Conservation (phyloP, 768 basidiomycete genomes). For the Amanita rubescens region DNA sequence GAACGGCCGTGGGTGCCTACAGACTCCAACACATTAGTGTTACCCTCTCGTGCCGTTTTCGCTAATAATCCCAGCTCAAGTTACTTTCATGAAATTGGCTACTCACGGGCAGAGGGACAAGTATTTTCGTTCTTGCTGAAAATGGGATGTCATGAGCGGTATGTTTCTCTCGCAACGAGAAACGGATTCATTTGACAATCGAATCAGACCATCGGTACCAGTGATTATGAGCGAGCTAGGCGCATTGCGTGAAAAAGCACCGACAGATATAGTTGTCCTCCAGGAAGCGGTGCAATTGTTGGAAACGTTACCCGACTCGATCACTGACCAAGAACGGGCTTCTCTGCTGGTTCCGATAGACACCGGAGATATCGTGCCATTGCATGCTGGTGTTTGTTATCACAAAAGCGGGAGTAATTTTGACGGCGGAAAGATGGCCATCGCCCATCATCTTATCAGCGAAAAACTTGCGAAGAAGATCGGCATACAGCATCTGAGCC, state of each 20-base stretch:
- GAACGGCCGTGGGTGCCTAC: slow-evolving; percentile 28
- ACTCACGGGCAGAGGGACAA: slow-evolving; percentile 13
- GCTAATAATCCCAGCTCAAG: neutral
- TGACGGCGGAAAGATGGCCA: slow-evolving; percentile 6
- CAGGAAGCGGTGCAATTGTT: slow-evolving; percentile 23
- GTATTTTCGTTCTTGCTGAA: slow-evolving; percentile 17
- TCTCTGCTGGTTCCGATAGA: slow-evolving; percentile 30
- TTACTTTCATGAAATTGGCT: slow-evolving; percentile 21
- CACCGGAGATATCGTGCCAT: slow-evolving; percentile 18
- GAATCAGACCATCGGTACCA: slow-evolving; percentile 22
- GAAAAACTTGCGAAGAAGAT: slow-evolving; percentile 25
- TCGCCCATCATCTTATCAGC: slow-evolving; percentile 26
- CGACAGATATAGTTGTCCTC: slow-evolving; percentile 10
- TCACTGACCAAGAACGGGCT: slow-evolving; percentile 17
- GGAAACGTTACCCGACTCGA: slow-evolving; percentile 17
- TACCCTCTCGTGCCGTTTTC: slow-evolving; percentile 3
- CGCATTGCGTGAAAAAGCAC: slow-evolving; percentile 9
- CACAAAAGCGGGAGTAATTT: slow-evolving; percentile 28
- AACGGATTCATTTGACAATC: neutral
- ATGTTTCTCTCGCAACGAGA: neutral
- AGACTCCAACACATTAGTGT: neutral
- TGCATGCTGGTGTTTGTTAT: slow-evolving; percentile 28
- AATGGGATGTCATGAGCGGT: slow-evolving; percentile 36
- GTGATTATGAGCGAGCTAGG: slow-evolving; percentile 22
- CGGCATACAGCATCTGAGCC: slow-evolving; percentile 25